Evolutionary conservation across 2,329 filamentous ascomycete genomes (phyloP).

Genomic region (Corinectria fuckeliana): DNA sequence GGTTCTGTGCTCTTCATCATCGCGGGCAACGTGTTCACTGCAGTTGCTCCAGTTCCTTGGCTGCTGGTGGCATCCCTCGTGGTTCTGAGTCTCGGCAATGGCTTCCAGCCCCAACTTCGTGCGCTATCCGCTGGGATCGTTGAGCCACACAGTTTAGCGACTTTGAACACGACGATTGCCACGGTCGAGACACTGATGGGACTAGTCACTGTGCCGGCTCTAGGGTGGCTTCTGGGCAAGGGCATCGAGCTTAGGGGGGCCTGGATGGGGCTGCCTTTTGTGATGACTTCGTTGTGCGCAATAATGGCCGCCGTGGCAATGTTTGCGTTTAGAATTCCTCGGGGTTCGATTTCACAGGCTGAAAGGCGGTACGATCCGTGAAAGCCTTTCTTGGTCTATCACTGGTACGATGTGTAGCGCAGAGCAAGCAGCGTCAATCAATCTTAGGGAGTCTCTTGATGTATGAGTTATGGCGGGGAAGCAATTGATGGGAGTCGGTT

Average conservation of each 20-base stretch:
- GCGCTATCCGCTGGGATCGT: slow-evolving; percentile 59
- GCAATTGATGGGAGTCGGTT: too few relatives aligned
- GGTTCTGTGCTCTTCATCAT: slow-evolving; percentile 42
- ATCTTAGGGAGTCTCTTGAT: too few relatives aligned
- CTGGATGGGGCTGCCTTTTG: slow-evolving; percentile 59
- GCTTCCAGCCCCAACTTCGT: slow-evolving; percentile 51
- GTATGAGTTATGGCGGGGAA: too few relatives aligned
- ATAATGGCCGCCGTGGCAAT: slow-evolving; percentile 39
- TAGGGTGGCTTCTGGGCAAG: slow-evolving; percentile 53
- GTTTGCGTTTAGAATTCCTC: slow-evolving; percentile 37
- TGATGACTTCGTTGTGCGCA: slow-evolving; percentile 46
- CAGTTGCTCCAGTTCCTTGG: slow-evolving; percentile 43
- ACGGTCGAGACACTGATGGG: slow-evolving; percentile 56
- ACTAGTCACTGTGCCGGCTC: slow-evolving; percentile 52
- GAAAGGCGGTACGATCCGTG: slow-evolving; percentile 9
- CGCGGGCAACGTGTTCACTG: slow-evolving; percentile 46
- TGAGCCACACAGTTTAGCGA: slow-evolving; percentile 59
- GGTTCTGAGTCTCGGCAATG: slow-evolving; percentile 53
- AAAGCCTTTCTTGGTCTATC: too few relatives aligned
- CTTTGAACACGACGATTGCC: slow-evolving; percentile 59
- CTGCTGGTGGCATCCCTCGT: slow-evolving; percentile 50
- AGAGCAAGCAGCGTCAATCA: too few relatives aligned
- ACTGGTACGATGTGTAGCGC: too few relatives aligned
- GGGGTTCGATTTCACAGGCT: slow-evolving; percentile 18
- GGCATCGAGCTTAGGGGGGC: slow-evolving; percentile 54